These are phyloP conservation scores for Gastroboletus turbinatus DNA, from an alignment of 1,284 basidiomycete genomes.

Conservation along the genomic window DNA sequence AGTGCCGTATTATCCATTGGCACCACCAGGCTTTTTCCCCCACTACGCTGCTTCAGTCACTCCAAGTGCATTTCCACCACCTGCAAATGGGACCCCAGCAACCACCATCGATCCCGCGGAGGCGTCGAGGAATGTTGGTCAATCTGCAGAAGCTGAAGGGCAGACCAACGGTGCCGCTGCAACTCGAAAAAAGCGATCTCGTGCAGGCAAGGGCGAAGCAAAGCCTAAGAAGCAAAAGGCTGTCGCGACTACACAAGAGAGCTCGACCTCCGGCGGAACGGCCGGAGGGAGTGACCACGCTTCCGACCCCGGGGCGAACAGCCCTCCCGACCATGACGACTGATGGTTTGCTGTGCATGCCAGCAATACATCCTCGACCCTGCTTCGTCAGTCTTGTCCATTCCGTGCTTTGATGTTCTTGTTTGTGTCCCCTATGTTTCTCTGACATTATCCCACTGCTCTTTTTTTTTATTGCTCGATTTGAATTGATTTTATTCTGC, in stretches of 20 bases:
- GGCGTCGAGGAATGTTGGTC: constrained; percentile 21
- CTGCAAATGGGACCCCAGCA: constrained; percentile 26
- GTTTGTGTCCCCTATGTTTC: constrained; percentile 13
- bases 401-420: constrained; percentile 14
- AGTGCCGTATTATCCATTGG: constrained; percentile 45
- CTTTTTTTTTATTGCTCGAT: constrained; percentile 7
- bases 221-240: constrained; percentile 39
- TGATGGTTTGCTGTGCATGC: constrained; percentile 13
- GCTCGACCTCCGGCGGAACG: constrained; percentile 24
- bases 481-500: constrained; percentile 31
- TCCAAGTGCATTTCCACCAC: constrained; percentile 31
- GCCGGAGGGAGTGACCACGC: constrained; percentile 28
- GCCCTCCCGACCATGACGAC: constrained; percentile 25
- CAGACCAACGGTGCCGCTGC: constrained; percentile 28
- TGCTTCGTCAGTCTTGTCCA: constrained; percentile 15
- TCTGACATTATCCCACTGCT: not conserved
- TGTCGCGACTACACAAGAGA: constrained; percentile 12
- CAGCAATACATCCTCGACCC: constrained; percentile 5
- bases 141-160: constrained; percentile 14
- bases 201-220: constrained; percentile 30
- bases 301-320: constrained; percentile 24
- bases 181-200: constrained; percentile 34
- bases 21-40: constrained; percentile 40
- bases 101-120: constrained; percentile 31
- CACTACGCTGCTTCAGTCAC: constrained; percentile 22